phyloP scores from a whole-genome alignment of 257 asterid species.

The Jacaranda copaia region DNA sequence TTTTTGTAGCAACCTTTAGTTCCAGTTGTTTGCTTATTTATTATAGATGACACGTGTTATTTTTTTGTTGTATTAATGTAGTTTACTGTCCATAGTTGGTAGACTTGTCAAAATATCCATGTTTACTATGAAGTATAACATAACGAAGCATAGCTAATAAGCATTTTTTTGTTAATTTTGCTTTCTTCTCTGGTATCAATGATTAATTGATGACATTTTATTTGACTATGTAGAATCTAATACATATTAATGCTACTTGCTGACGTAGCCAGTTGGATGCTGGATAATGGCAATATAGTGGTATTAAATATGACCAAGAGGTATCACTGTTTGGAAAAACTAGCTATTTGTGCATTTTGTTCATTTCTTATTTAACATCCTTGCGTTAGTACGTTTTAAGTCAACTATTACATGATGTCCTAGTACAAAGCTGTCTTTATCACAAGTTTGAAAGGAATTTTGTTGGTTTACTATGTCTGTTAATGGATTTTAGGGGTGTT shows the following conservation, averaged over 20 bases:
- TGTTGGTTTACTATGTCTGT: too few relatives aligned
- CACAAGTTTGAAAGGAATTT: neutral
- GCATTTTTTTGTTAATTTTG: neutral
- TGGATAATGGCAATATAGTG: neutral
- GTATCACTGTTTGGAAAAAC: neutral
- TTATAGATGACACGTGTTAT: constrained; percentile 18
- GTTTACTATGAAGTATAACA: constrained; percentile 18
- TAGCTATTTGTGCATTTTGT: neutral
- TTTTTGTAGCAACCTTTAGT: neutral
- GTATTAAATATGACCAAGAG: neutral
- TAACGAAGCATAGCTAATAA: neutral
- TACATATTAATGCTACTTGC: neutral
- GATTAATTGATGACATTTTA: neutral
- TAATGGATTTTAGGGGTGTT: too few relatives aligned
- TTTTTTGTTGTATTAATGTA: neutral
- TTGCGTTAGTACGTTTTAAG: neutral
- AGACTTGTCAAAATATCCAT: constrained; percentile 12
- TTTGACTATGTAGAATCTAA: neutral
- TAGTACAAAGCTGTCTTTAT: neutral
- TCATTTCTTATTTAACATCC: neutral
- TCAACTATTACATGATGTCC: neutral
- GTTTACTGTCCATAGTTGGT: neutral
- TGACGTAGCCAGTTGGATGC: neutral
- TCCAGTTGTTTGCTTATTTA: constrained; percentile 16
- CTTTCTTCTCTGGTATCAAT: neutral